Base-by-base conservation (phyloP, 148 eudicot species). In the Silene conica region DNA sequence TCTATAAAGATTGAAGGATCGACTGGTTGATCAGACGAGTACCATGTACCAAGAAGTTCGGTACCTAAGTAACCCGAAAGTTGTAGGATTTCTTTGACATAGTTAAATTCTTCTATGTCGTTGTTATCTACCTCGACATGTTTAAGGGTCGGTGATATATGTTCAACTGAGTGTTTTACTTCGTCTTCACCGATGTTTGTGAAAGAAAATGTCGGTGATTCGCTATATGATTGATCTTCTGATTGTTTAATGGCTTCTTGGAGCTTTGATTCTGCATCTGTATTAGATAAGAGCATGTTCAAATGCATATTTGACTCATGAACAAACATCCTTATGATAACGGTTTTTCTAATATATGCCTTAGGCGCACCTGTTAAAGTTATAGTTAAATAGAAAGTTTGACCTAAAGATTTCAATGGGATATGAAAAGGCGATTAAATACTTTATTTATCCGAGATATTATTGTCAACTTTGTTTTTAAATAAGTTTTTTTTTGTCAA, bases 21-120 rank as follows among this genome's bases (percentile, higher is more conserved):
- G 13, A 93, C 3, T 21, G 96, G 91, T 55, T 85, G 91, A 10
- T 78, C 75, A 0, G 76, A 71, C 0, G 96, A 84, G 65, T 87
- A 78, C 97, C 96, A 92, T 15, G 79, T 71, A 21, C 91, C 96
- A 2, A 87, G 83, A 43, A 76, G 56, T 75, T 86, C 85, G 75
- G 77, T 68, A 4, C 83, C 72, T 25, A 71, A 82, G 78, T 89
- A 90, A 15, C 91, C 98, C 1, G 98, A 87, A 20, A 82, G 77
- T 16, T 87, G 86, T 2, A 93, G 71, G n/a, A 87, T 80, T 63
- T 84, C 89, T 76, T 63, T 89, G 9, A 93, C 90, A 22, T 79
- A 87, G 63, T 89, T 79, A 73, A 83, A 93, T 48, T 86, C 87
- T 8, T 74, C 73, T 67, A 64, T 22, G n/a, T 86, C 80, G 21